These are phyloP conservation scores for Euphorbia celastroides DNA, from an alignment of 441 rosid species.

Conservation along the genomic window DNA sequence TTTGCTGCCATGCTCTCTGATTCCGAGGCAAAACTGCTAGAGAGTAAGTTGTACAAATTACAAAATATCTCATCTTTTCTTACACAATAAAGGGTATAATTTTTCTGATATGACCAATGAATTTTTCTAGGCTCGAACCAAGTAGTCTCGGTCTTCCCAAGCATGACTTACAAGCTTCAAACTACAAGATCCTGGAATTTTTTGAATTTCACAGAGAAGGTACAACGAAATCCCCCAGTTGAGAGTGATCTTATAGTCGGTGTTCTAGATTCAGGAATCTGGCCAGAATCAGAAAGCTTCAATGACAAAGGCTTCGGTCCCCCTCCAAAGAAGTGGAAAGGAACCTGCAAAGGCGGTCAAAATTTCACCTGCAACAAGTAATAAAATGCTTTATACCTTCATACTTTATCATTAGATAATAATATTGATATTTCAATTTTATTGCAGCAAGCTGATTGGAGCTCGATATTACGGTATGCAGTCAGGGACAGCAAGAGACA, in stretches of 20 bases:
- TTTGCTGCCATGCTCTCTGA: slow-evolving; percentile 38
- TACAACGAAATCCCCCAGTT: slow-evolving; percentile 16
- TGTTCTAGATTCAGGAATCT: slow-evolving; percentile 38
- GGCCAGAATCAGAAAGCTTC: slow-evolving; percentile 52
- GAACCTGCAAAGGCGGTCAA: slow-evolving; percentile 27
- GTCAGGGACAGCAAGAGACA: slow-evolving; percentile 26
- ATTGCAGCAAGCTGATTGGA: slow-evolving; percentile 39
- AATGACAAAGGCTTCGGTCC: slow-evolving; percentile 32
- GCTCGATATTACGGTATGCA: slow-evolving; percentile 26
- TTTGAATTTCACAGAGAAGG: slow-evolving; percentile 41
- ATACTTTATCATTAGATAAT: slow-evolving; percentile 1
- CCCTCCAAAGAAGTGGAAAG: slow-evolving; percentile 41
- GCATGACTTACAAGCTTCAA: slow-evolving; percentile 45
- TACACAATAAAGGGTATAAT: neutral
- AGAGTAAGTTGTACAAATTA: slow-evolving; percentile 17
- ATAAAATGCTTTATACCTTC: neutral
- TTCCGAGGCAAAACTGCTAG: slow-evolving; percentile 26
- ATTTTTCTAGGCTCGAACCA: slow-evolving; percentile 34
- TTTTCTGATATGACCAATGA: neutral
- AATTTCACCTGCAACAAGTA: slow-evolving; percentile 40
- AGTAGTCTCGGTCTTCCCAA: slow-evolving; percentile 68
- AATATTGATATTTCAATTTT: neutral
- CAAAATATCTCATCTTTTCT: neutral
- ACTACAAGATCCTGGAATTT: slow-evolving; percentile 90
- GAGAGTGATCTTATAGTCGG: slow-evolving; percentile 36